Percentiles rank a stretch among this genome's conserved stretches.
These are phyloP conservation scores for Stephania japonica DNA, from an alignment of 164 flowering plant genomes.

Conservation along the genomic window DNA sequence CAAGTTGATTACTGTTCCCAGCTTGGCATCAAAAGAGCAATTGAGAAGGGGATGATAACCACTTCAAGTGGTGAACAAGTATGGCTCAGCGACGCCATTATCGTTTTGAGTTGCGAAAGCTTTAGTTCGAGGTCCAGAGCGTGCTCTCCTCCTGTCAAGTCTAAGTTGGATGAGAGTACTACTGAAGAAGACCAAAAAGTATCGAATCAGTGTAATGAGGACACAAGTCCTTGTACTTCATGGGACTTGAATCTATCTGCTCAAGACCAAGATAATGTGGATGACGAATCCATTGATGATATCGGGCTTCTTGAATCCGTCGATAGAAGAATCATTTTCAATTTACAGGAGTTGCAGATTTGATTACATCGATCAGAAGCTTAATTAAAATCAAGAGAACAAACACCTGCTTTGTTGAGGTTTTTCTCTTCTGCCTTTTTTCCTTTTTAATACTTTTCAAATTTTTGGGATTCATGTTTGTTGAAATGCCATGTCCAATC, in stretches of 20 bases:
- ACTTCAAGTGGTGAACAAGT: slow-evolving; percentile 46
- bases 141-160: slow-evolving; percentile 50
- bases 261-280: slow-evolving; percentile 30
- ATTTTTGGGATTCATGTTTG: slow-evolving; percentile 12
- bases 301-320: slow-evolving; percentile 62
- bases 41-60: slow-evolving; percentile 54
- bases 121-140: slow-evolving; percentile 71
- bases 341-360: slow-evolving; percentile 29
- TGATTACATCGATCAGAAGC: not conserved
- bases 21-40: slow-evolving; percentile 63
- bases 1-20: slow-evolving; percentile 65
- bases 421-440: too few relatives aligned
- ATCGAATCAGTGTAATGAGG: slow-evolving; percentile 15
- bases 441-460: slow-evolving; percentile 1
- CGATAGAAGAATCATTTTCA: slow-evolving; percentile 58
- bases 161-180: slow-evolving; percentile 19
- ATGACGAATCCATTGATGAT: slow-evolving; percentile 43
- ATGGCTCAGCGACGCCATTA: slow-evolving; percentile 55
- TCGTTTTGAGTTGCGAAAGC: slow-evolving; percentile 79
- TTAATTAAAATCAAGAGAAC: not conserved
- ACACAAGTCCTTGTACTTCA: slow-evolving; percentile 36
- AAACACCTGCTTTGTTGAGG: not conserved
- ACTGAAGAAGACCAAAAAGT: slow-evolving; percentile 23
- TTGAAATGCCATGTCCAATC: slow-evolving; percentile 7
- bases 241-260: slow-evolving; percentile 74